Percentiles rank a stretch among this genome's conserved stretches.
phyloP scores from a whole-genome alignment of 2,329 filamentous ascomycete species.

The Teratosphaeria gauchensis region DNA sequence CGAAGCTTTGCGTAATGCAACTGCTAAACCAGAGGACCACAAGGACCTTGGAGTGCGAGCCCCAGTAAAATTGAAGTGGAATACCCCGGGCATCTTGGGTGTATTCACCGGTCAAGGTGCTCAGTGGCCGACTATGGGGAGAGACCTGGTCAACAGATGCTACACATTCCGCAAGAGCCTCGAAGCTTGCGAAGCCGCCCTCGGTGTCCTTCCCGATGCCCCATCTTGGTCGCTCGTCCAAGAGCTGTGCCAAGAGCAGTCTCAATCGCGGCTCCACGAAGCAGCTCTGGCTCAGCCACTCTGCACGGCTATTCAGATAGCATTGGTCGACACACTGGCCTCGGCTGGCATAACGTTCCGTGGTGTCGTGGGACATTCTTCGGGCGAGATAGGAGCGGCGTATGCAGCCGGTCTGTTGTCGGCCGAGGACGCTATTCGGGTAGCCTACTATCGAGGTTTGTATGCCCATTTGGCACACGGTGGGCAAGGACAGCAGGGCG shows the following conservation, averaged over 20 bases:
- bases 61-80: neutral
- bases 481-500: neutral
- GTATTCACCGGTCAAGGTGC: constrained; percentile 4
- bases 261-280: constrained; percentile 6
- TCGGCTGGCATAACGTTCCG: constrained; percentile 11
- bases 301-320: constrained; percentile 47
- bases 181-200: neutral
- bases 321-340: constrained; percentile 33
- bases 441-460: constrained; percentile 18
- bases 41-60: neutral
- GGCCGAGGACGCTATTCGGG: constrained; percentile 5
- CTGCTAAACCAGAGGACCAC: neutral
- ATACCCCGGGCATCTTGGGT: neutral
- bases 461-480: neutral
- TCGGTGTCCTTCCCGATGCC: neutral
- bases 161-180: neutral
- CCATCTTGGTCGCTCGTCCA: constrained; percentile 1
- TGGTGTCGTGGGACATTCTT: constrained; percentile 23
- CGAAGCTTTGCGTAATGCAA: neutral
- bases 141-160: neutral
- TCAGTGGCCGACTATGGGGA: constrained; percentile 1
- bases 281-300: constrained; percentile 41
- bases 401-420: constrained; percentile 20
- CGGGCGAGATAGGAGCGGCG: constrained; percentile 26
- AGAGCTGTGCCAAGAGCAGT: constrained; percentile 8